Evolutionary conservation across 345 rosid species (phyloP).

Genomic region (Salix viminalis): DNA sequence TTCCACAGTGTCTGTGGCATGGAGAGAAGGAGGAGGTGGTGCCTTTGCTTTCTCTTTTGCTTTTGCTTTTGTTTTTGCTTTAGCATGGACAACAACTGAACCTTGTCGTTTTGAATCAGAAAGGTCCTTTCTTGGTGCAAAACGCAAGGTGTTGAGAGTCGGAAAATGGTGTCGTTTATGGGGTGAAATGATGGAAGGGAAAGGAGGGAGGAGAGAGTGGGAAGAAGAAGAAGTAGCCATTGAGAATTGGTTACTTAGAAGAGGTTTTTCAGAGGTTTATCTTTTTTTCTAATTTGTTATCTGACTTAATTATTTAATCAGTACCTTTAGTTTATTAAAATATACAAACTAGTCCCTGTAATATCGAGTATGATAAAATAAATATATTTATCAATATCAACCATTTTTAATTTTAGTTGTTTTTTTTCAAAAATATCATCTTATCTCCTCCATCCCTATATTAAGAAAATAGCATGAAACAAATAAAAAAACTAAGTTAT

Average conservation of each 20-base stretch:
- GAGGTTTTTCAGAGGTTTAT: slow-evolving; percentile 38
- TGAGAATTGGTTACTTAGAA: not conserved
- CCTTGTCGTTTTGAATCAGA: slow-evolving; percentile 12
- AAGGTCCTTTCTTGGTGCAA: slow-evolving; percentile 8
- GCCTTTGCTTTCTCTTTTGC: not conserved
- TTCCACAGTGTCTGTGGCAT: slow-evolving; percentile 4
- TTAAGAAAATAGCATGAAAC: no score
- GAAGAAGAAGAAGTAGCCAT: slow-evolving; percentile 41
- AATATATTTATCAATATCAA: no score
- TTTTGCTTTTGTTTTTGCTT: slow-evolving; percentile 18
- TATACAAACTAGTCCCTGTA: no score
- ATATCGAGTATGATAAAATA: no score
- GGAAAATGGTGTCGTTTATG: slow-evolving; percentile 21
- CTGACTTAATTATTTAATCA: no score
- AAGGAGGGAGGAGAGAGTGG: slow-evolving; percentile 35
- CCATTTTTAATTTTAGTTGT: no score
- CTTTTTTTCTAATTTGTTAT: no score
- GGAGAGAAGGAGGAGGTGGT: slow-evolving; percentile 19
- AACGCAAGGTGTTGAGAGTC: slow-evolving; percentile 8
- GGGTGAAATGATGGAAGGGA: slow-evolving; percentile 10
- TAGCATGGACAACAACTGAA: slow-evolving; percentile 24
- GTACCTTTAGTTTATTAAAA: no score
- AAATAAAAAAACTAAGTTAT: no score
- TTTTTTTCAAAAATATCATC: no score
- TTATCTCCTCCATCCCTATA: no score